phyloP scores from a whole-genome alignment of 805 yeast genomes.

The Candida tibetensis region DNA sequence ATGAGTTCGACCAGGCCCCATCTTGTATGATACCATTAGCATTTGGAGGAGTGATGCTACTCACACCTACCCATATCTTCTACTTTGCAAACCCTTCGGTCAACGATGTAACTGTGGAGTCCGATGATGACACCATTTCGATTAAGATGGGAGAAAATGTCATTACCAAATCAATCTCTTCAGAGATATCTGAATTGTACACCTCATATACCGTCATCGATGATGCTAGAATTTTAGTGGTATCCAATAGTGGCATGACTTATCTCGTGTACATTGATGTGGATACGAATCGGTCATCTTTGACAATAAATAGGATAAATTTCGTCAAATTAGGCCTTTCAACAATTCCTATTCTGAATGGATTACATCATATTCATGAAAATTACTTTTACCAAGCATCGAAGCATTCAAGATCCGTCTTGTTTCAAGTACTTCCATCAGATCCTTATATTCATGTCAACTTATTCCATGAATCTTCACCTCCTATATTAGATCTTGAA shows the following conservation, averaged over 20 bases:
- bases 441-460: constrained; percentile 26
- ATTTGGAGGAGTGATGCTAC: constrained; percentile 27
- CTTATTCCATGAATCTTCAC: constrained; percentile 21
- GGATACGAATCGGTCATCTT: background rate
- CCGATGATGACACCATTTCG: constrained; percentile 12
- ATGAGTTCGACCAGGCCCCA: constrained; percentile 31
- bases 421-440: constrained; percentile 23
- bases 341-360: constrained; percentile 23
- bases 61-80: constrained; percentile 24
- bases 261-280: constrained; percentile 20
- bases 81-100: constrained; percentile 23
- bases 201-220: constrained; percentile 23
- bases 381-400: constrained; percentile 32
- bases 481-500: constrained; percentile 31
- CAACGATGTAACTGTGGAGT: constrained; percentile 4
- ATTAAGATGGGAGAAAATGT: constrained; percentile 13
- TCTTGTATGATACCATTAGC: constrained; percentile 19
- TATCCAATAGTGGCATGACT: constrained; percentile 30
- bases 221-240: constrained; percentile 22
- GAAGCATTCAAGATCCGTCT: constrained; percentile 26
- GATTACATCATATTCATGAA: constrained; percentile 24
- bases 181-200: constrained; percentile 4
- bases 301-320: constrained; percentile 13
- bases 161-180: constrained; percentile 17
- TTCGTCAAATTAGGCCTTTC: constrained; percentile 27